A percentile compares a stretch with the other conserved stretches of the same genome.
phyloP scores from a whole-genome alignment of 768 basidiomycete genomes.

The Suillus hirtellus region DNA sequence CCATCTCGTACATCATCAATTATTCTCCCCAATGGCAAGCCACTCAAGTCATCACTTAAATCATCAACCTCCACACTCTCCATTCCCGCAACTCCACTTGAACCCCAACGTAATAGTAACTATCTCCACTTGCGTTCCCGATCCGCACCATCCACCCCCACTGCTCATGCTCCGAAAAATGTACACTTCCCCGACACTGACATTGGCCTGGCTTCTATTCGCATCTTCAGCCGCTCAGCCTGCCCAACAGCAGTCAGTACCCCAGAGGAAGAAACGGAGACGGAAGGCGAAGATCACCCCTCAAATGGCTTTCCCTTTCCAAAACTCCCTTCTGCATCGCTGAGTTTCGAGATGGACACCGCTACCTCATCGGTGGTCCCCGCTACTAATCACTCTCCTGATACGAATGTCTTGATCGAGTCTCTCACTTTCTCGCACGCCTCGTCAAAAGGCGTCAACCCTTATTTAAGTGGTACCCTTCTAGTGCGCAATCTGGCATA shows the following conservation, averaged over 20 bases:
- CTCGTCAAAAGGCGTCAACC: conserved; percentile 16
- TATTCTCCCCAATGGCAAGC: conserved; percentile 74
- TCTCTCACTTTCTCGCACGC: conserved; percentile 32
- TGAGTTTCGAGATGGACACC: conserved; percentile 26
- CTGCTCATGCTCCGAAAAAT: conserved; percentile 58
- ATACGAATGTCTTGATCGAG: conserved; percentile 39
- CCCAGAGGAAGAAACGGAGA: conserved; percentile 45
- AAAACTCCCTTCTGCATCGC: conserved; percentile 18
- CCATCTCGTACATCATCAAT: conserved; percentile 42
- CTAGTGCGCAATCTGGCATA: conserved; percentile 85
- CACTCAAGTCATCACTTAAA: conserved; percentile 86
- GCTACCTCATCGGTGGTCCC: conserved; percentile 19
- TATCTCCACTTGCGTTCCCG: conserved; percentile 34
- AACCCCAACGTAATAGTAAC: conserved; percentile 6
- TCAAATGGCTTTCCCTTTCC: conserved; percentile 25
- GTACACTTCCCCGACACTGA: conserved; percentile 84
- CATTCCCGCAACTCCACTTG: conserved; percentile 5
- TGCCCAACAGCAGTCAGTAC: conserved; percentile 59
- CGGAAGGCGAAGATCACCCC: conserved; percentile 33
- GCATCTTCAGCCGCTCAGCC: conserved; percentile 64
- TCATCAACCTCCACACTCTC: conserved; percentile 29
- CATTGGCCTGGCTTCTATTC: conserved; percentile 59
- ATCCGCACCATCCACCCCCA: conserved; percentile 65
- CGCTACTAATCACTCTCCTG: not conserved
- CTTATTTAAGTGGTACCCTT: conserved; percentile 67